phyloP scores from a whole-genome alignment of 352 stramenopile species.

The Pythium graminicola region DNA sequence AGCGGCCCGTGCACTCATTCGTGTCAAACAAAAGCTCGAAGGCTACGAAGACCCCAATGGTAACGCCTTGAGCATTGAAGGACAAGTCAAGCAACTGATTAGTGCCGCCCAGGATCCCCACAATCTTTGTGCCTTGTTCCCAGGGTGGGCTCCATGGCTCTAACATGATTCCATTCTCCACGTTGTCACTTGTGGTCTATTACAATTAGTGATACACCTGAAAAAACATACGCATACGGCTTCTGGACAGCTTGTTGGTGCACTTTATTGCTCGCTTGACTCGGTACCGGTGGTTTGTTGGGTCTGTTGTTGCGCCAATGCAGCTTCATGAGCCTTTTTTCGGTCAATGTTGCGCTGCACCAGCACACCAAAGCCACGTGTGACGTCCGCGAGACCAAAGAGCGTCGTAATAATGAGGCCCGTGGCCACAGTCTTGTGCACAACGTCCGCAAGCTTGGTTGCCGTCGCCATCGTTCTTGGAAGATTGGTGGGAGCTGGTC shows the following conservation, averaged over 20 bases:
- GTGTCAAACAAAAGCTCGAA: constrained; percentile 97
- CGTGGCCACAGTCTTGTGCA: constrained; percentile 77
- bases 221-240: background rate
- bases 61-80: constrained; percentile 95
- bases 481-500: background rate
- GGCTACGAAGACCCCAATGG: constrained; percentile 97
- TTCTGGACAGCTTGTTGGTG: background rate
- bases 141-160: constrained; percentile 95
- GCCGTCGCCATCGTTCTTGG: constrained; percentile 24
- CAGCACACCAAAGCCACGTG: constrained; percentile 68
- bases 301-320: background rate
- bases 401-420: constrained; percentile 64
- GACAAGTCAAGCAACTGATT: constrained; percentile 98
- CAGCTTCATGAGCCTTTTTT: constrained; percentile 17
- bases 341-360: constrained; percentile 77
- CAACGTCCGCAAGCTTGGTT: constrained; percentile 56
- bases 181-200: background rate
- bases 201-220: constrained; percentile 10
- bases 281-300: background rate
- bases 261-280: constrained; percentile 3
- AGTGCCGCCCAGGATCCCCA: constrained; percentile 93
- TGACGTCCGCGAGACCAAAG: constrained; percentile 66
- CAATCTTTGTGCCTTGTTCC: constrained; percentile 95
- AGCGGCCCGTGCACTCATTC: constrained; percentile 90
- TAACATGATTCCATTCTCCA: constrained; percentile 24